These are phyloP conservation scores for Camellia oleifera DNA, from an alignment of 179 eudicot genomes.

Conservation along the genomic window DNA sequence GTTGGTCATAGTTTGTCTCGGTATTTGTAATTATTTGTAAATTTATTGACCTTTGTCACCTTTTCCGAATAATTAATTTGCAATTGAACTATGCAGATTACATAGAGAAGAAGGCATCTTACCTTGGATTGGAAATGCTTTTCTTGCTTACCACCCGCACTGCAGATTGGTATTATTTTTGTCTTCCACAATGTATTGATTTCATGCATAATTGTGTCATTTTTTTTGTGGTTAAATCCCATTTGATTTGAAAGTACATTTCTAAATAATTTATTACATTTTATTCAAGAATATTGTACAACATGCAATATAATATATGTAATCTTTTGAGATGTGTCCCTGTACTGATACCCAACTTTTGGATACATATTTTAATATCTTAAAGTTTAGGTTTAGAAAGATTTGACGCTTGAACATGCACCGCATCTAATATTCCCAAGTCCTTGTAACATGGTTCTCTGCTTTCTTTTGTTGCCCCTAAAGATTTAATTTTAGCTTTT, in stretches of 20 bases:
- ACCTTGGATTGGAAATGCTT: conserved; percentile 68
- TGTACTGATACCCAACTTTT: no score
- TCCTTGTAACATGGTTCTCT: no score
- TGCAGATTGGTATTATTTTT: conserved; percentile 74
- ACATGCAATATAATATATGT: no score
- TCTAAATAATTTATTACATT: no score
- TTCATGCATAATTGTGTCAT: neutral
- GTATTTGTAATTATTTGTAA: neutral
- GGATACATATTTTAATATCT: no score
- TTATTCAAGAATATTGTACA: no score
- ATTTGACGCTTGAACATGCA: neutral
- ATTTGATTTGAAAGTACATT: neutral
- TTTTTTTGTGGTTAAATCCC: neutral
- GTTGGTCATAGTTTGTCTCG: neutral
- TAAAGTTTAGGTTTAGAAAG: neutral
- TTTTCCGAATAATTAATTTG: neutral
- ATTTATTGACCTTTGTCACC: neutral
- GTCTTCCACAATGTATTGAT: neutral
- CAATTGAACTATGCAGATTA: conserved; percentile 51
- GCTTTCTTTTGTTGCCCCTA: no score
- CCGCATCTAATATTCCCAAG: no score
- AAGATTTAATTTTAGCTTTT: no score
- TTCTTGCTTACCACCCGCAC: conserved; percentile 87
- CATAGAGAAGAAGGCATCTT: conserved; percentile 18
- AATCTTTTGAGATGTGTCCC: no score